Conservation (phyloP, 139 green algal genomes). For the Edaphochlamys debaryana region DNA sequence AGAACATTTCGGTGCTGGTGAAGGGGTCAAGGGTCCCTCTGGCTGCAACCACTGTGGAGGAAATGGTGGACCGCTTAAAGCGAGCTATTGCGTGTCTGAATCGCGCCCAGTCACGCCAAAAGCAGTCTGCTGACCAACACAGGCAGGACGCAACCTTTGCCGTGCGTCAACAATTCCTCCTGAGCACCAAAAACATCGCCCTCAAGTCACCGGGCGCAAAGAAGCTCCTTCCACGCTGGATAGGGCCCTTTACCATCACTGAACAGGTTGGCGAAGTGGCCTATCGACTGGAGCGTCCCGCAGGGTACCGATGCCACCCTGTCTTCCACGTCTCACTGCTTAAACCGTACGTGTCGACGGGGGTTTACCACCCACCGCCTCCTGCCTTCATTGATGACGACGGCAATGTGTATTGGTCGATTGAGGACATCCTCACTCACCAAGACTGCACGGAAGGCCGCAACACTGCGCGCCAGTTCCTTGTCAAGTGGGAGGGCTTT, state of each 20-base stretch:
- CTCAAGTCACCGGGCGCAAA: constrained; percentile 6
- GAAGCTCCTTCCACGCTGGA: constrained; percentile 53
- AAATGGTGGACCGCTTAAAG: neutral
- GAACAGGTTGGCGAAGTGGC: constrained; percentile 10
- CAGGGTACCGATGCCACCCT: constrained; percentile 37
- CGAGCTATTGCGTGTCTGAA: constrained; percentile 23
- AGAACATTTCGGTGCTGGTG: neutral
- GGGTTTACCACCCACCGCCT: neutral
- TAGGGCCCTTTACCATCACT: constrained; percentile 54
- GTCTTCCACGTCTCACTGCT: constrained; percentile 51
- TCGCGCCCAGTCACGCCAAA: constrained; percentile 39
- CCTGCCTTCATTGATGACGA: neutral
- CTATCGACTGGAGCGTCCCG: constrained; percentile 45
- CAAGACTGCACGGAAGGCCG: neutral
- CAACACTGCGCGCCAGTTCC: neutral
- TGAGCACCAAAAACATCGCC: constrained; percentile 40
- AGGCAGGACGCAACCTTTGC: neutral
- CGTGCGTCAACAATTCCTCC: constrained; percentile 28
- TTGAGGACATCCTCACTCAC: neutral
- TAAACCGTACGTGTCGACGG: neutral
- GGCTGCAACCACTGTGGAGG: neutral
- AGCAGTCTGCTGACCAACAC: neutral
- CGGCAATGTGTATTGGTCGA: neutral
- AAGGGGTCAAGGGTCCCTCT: neutral
- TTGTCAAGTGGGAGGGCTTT: constrained; percentile 40